phyloP scores from a whole-genome alignment of 2,329 filamentous ascomycete genomes.

The Cladosporium velox region DNA sequence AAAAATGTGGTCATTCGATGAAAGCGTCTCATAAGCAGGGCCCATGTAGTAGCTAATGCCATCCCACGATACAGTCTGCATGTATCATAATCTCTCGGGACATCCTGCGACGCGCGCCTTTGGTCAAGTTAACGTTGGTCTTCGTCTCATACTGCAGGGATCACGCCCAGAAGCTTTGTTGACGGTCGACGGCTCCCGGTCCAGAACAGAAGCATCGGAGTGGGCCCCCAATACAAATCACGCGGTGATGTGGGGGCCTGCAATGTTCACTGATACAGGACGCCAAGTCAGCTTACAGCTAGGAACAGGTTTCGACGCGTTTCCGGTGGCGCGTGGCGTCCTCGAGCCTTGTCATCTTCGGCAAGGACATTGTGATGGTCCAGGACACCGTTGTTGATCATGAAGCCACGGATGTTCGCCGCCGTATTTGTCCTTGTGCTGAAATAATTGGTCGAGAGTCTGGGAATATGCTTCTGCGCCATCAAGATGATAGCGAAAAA shows the following conservation, averaged over 20 bases:
- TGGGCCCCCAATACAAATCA: neutral
- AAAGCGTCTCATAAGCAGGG: neutral
- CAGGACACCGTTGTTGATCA: neutral
- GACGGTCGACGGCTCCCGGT: neutral
- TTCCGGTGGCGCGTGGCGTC: neutral
- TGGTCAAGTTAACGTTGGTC: neutral
- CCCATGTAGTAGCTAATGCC: conserved; percentile 2
- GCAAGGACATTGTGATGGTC: neutral
- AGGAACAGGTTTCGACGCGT: neutral
- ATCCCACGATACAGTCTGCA: neutral
- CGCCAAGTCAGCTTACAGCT: neutral
- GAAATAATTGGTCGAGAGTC: neutral
- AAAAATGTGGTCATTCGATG: neutral
- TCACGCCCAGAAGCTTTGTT: neutral
- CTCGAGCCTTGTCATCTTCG: neutral
- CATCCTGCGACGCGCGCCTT: neutral
- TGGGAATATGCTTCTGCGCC: neutral
- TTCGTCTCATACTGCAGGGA: neutral
- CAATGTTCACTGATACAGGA: neutral
- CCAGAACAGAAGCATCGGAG: neutral
- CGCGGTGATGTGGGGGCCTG: neutral
- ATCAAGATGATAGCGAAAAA: neutral
- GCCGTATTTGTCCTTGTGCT: neutral
- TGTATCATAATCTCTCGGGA: neutral
- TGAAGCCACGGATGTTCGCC: neutral